Evolutionary conservation across 2,329 filamentous ascomycete species (phyloP).

Genomic region (Ambrosiella beaveri): DNA sequence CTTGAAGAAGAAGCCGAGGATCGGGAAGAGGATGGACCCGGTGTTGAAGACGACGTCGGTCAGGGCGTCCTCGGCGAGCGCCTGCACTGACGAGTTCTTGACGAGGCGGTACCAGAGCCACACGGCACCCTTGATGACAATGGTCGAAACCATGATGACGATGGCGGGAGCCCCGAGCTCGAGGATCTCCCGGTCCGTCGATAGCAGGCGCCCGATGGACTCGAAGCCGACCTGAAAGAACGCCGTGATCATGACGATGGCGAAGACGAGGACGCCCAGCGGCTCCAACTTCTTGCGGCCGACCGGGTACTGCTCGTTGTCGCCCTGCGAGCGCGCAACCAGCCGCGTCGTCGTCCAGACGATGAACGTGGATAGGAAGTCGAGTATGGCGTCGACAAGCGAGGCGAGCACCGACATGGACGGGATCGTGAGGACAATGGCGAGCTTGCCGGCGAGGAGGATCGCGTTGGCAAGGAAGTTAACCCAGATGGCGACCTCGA

Average conservation of each 20-base stretch:
- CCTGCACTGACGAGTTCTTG: slow-evolving; percentile 72
- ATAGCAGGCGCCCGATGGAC: slow-evolving; percentile 46
- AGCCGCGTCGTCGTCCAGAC: slow-evolving; percentile 63
- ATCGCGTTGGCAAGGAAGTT: slow-evolving; percentile 65
- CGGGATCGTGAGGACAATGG: slow-evolving; percentile 59
- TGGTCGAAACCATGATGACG: slow-evolving; percentile 63
- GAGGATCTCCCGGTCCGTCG: slow-evolving; percentile 49
- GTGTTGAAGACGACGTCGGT: slow-evolving; percentile 82
- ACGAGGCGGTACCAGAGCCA: slow-evolving; percentile 82
- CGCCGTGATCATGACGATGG: slow-evolving; percentile 71
- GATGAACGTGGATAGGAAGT: slow-evolving; percentile 67
- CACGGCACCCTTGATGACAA: slow-evolving; percentile 64
- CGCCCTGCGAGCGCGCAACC: slow-evolving; percentile 46
- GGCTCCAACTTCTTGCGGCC: slow-evolving; percentile 62
- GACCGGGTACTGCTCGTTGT: slow-evolving; percentile 63
- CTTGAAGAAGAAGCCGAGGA: slow-evolving; percentile 55
- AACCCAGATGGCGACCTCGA: slow-evolving; percentile 74
- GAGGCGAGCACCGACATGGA: slow-evolving; percentile 69
- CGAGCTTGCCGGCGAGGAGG: slow-evolving; percentile 58
- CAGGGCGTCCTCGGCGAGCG: slow-evolving; percentile 41
- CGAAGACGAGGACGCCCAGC: slow-evolving; percentile 65
- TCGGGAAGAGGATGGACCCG: slow-evolving; percentile 74
- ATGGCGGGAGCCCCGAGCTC: slow-evolving; percentile 56
- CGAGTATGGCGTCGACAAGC: slow-evolving; percentile 61
- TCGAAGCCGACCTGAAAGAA: slow-evolving; percentile 64